Percentiles rank a stretch among this genome's conserved stretches.
phyloP scores from a whole-genome alignment of 2,329 filamentous ascomycete species.

The Aspergillus viridinutans region DNA sequence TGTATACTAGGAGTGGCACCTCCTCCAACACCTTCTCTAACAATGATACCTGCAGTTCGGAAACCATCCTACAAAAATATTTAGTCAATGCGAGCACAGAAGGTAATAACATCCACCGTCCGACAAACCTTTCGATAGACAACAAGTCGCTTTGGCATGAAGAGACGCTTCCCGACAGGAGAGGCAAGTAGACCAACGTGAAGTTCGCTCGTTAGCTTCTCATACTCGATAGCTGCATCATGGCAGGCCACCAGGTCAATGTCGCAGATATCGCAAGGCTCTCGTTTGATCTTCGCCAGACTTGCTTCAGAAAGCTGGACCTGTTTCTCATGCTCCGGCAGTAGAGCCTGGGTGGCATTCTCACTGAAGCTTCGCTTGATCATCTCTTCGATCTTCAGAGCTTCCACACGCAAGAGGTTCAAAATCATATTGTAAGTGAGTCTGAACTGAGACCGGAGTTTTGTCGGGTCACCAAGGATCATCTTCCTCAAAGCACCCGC shows the following conservation, averaged over 20 bases:
- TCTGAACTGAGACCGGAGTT: constrained; percentile 91
- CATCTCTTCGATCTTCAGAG: constrained; percentile 98
- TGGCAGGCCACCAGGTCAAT: constrained; percentile 75
- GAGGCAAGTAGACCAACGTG: constrained; percentile 73
- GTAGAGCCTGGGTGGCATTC: constrained; percentile 88
- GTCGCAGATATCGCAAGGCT: constrained; percentile 78
- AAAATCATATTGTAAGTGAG: constrained; percentile 99
- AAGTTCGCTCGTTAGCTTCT: constrained; percentile 73
- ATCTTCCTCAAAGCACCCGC: constrained; percentile 80
- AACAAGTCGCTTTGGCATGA: constrained; percentile 69
- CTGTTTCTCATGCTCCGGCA: constrained; percentile 93
- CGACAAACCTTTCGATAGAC: constrained; percentile 64
- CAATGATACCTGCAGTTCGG: constrained; percentile 73
- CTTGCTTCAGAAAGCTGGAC: constrained; percentile 90
- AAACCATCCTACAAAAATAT: constrained; percentile 60
- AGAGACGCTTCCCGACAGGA: constrained; percentile 77
- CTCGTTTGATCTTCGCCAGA: constrained; percentile 81
- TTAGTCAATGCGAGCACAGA: constrained; percentile 15
- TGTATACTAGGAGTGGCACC: constrained; percentile 67
- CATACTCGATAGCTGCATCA: constrained; percentile 73
- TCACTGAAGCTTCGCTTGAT: constrained; percentile 99
- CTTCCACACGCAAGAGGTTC: constrained; percentile 89
- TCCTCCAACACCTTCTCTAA: constrained; percentile 68
- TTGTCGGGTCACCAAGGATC: constrained; percentile 93
- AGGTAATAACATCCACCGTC: neutral